Evolutionary conservation across 2,329 filamentous ascomycete genomes (phyloP).

Genomic region (Curvularia verruculosa): DNA sequence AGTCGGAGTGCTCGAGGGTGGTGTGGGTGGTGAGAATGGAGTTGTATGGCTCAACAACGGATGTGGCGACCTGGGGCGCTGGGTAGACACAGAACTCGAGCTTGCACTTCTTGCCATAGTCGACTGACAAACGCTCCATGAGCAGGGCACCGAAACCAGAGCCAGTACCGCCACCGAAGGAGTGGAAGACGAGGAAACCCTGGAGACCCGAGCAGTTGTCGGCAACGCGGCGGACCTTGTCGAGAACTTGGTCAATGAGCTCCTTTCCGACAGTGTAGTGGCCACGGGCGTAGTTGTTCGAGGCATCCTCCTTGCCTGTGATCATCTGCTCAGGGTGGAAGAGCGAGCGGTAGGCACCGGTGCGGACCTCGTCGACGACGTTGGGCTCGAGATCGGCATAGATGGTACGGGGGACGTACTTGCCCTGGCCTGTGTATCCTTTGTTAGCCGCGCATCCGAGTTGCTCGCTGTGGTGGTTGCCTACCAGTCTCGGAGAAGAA

Average conservation of each 20-base stretch:
- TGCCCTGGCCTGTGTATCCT: slow-evolving; percentile 78
- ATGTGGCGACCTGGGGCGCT: slow-evolving; percentile 93
- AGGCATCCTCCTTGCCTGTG: slow-evolving; percentile 99
- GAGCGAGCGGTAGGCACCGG: slow-evolving; percentile 90
- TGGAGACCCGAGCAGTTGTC: slow-evolving; percentile 97
- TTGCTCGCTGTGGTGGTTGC: slow-evolving; percentile 12
- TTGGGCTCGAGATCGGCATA: slow-evolving; percentile 99
- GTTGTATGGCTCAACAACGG: slow-evolving; percentile 99
- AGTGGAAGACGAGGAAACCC: slow-evolving; percentile 99
- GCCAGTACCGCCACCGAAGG: slow-evolving; percentile 97
- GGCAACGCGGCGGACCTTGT: slow-evolving; percentile 96
- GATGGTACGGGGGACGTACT: slow-evolving; percentile 98
- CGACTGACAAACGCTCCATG: slow-evolving; percentile 98
- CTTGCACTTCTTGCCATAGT: slow-evolving; percentile 99
- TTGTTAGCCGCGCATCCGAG: slow-evolving; percentile 30
- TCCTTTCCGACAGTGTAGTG: slow-evolving; percentile 99
- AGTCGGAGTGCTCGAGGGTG: slow-evolving; percentile 98
- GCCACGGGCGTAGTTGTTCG: slow-evolving; percentile 99
- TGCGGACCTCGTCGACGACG: slow-evolving; percentile 98
- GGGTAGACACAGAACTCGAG: slow-evolving; percentile 99
- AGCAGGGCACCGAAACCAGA: slow-evolving; percentile 98
- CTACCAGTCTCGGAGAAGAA: slow-evolving; percentile 99
- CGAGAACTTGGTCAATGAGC: slow-evolving; percentile 95
- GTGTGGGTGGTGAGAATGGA: slow-evolving; percentile 99
- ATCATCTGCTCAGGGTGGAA: slow-evolving; percentile 99